Base-by-base conservation (phyloP, 768 basidiomycete genomes). In the Mycena crocata region DNA sequence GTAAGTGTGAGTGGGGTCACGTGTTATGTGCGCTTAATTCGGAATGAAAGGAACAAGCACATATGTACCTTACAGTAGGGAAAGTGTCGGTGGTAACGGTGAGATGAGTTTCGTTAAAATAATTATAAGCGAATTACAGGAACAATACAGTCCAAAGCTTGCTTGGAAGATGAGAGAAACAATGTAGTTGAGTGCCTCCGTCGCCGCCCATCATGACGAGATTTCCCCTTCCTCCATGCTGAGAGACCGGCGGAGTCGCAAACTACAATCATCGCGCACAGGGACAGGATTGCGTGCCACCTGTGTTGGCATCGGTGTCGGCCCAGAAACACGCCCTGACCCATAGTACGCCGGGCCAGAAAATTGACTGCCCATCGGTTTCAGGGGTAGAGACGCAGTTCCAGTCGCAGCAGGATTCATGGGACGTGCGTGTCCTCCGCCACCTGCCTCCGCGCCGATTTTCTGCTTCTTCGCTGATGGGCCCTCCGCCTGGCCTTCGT, bases 161-260 rank as follows among this genome's bases (percentile, higher is more conserved):
- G 7, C 40, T 40, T 42, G 26, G 21, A 7, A 17, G 9, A 45
- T n/a, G 4, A 42, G 39, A 61, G n/a, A 42, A 3, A 3, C 39
- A 32, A 40, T 52, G 35, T 51, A 49, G 48, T 49, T 28, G 10
- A 7, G 9, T 2, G n/a, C 30, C 8, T 49, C 35, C 34, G 14
- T 35, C 30, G 19, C 32, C 35, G 17, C 51, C 31, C 40, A 42
- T 54, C 51, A 9, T 44, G 23, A 24, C 3, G 17, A 1, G 21
- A 61, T 19, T 39, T 67, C 66, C 8, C 66, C 66, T 8, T 67
- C 66, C 42, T 67, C 66, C 30, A 67, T 55, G 58, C 54, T 67
- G 24, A 21, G 13, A 40, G 58, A 60, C 3, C 51, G 59, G 24
- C 24, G 45, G 15, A 9, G 7, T 30, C 21, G 48, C 45, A 28